Base-by-base conservation (phyloP, 2,329 filamentous ascomycete genomes). In the Chalara sp. region DNA sequence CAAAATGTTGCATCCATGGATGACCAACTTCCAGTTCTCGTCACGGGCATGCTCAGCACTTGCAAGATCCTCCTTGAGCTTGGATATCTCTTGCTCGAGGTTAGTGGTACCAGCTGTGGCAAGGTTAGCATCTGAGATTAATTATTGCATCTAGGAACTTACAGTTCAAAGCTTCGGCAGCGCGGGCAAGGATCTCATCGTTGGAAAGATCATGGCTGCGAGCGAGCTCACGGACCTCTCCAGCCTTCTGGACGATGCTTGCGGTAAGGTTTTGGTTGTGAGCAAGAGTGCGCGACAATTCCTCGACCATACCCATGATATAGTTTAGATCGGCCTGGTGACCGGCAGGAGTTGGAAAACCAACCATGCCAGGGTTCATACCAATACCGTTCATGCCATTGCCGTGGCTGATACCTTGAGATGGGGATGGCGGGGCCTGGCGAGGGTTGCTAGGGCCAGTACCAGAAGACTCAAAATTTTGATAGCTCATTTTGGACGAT, bases 241-340 rank as follows among this genome's bases (percentile, higher is more conserved):
- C 82, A 41, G 84, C 72, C 40, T 79, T 79, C n/a, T 72, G 73
- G 46, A 85, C 79, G 44, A 86, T 83, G 63, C 83, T 83, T 47
- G 83, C 79, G 10, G 80, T 76, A 32, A 85, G 71, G 62, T 83
- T 79, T 33, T 78, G 75, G 59, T 80, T 83, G 7, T 57, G 39
- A 52, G 54, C 31, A 50, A 55, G 32, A 59, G 52, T 43, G 55
- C 55, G 7, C 33, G 62, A 84, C 69, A 85, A 71, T 63, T 83
- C 80, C 61, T 86, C 82, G 8, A 86, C 81, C 77, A 85, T 81
- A 57, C 74, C 72, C 63, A 84, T 84, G 61, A 86, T 83, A 67
- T 83, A 81, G 63, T 83, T 83, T 53, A 86, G 75, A 66, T 86
- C 82, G 48, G 81, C 77, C 65, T 85, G 81, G 64, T 86, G 81